Evolutionary conservation across 805 yeast species (phyloP).

Genomic region (Millerago galiae): DNA sequence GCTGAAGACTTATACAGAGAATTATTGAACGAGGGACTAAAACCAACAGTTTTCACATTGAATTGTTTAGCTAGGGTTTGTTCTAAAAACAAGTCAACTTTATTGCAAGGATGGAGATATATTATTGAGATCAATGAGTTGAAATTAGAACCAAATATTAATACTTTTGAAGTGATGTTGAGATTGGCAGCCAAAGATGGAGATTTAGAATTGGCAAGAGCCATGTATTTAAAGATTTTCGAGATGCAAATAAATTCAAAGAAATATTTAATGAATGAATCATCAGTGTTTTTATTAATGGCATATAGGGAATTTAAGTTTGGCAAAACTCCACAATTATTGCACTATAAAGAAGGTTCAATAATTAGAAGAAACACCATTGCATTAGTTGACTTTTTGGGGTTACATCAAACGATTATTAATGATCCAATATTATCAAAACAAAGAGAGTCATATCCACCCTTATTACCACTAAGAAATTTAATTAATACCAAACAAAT

Average conservation of each 20-base stretch:
- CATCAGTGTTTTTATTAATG: slow-evolving; percentile 33
- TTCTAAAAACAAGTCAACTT: slow-evolving; percentile 40
- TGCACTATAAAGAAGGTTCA: slow-evolving; percentile 39
- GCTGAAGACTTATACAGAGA: slow-evolving; percentile 75
- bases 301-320: slow-evolving; percentile 40
- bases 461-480: slow-evolving; percentile 59
- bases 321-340: slow-evolving; percentile 29
- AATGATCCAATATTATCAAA: slow-evolving; percentile 13
- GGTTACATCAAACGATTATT: slow-evolving; percentile 17
- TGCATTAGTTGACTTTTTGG: slow-evolving; percentile 32
- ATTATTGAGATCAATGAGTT: slow-evolving; percentile 54
- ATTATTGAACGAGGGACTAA: slow-evolving; percentile 36
- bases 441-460: slow-evolving; percentile 35
- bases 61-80: slow-evolving; percentile 66
- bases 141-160: slow-evolving; percentile 34
- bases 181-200: slow-evolving; percentile 75
- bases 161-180: slow-evolving; percentile 62
- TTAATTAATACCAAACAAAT: slow-evolving; percentile 38
- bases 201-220: slow-evolving; percentile 66
- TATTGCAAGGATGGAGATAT: slow-evolving; percentile 68
- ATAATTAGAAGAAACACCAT: slow-evolving; percentile 41
- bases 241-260: slow-evolving; percentile 24
- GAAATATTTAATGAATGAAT: slow-evolving; percentile 6
- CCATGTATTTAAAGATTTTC: slow-evolving; percentile 46
- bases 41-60: slow-evolving; percentile 39